Percentiles rank a stretch among this genome's conserved stretches.
phyloP scores from a whole-genome alignment of 2,329 filamentous ascomycete species.

The Aspergillus udagawae region DNA sequence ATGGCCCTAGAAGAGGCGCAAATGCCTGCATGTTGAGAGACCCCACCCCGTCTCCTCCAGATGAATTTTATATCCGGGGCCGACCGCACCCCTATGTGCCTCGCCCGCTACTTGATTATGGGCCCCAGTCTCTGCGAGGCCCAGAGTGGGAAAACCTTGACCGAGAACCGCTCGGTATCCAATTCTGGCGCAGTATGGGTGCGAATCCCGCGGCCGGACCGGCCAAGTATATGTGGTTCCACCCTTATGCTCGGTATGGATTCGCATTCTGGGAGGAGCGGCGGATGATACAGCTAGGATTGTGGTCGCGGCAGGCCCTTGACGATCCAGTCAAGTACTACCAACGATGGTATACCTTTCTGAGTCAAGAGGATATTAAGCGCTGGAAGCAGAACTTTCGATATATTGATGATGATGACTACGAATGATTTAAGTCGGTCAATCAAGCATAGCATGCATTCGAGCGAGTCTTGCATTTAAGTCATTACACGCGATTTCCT shows the following conservation, averaged over 20 bases:
- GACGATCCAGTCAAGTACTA: not conserved
- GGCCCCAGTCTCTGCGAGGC: not conserved
- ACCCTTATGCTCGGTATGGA: not conserved
- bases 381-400: not conserved
- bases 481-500: no score
- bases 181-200: not conserved
- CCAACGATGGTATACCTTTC: not conserved
- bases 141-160: not conserved
- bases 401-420: not conserved
- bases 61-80: no score
- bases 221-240: not conserved
- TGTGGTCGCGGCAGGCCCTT: not conserved
- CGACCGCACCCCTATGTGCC: not conserved
- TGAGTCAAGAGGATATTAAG: not conserved
- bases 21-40: no score
- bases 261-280: slow-evolving; percentile 1
- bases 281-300: slow-evolving; percentile 1
- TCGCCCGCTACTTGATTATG: not conserved
- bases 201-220: not conserved
- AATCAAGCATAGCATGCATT: no score
- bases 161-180: not conserved
- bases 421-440: not conserved
- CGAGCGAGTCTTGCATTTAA: no score
- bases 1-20: no score
- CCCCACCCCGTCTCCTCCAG: no score